Evolutionary conservation across 768 basidiomycete species (phyloP), one percentile per base, ranked within the genome.

Genomic region (Suillus ampliporus): DNA sequence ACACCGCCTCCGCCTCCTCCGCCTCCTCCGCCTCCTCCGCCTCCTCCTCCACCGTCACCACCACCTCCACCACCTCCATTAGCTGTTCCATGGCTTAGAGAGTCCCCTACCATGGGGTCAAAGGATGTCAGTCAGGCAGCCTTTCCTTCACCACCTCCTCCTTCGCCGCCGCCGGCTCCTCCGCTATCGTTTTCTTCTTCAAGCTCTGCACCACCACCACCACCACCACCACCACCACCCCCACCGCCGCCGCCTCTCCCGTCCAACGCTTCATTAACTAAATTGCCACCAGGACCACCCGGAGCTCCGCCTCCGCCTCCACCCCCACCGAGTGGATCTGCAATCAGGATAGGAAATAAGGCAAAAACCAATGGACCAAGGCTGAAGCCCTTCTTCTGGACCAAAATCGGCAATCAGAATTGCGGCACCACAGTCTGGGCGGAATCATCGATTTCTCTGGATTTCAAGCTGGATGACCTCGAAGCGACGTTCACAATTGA

Each of bases 361-460:
- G 64, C 69, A 26, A 82, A 78, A 64, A 64, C 71, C 9, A 66
- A 70, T 28, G 80, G 79, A 14, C 86, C 88, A n/a, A 83, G 84
- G 52, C 72, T 93, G 57, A 90, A 91, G 74, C 92, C 95, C 2
- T 95, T 97, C 79, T 94, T 94, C 73, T 97, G 95, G 95, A 90
- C 87, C 65, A 96, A 97, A 68, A 64, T 95, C 5, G 77, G 82
- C n/a, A 72, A 71, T 14, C 67, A 79, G 8, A 70, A 77, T 6
- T 67, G 83, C 5, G 64, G 67, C 4, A 68, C 82, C 8, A 91
- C 91, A 1, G 82, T 98, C 11, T 98, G 94, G 93, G 81, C 79
- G 57, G 89, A 91, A 34, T 63, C 85, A 11, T 68, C 76, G 4
- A n/a, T 72, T 0, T 69, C 75, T 14, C 65, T 83, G 1, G 64